These are phyloP conservation scores for Scutellaria baicalensis DNA, from an alignment of 257 asterid genomes.

Conservation along the genomic window DNA sequence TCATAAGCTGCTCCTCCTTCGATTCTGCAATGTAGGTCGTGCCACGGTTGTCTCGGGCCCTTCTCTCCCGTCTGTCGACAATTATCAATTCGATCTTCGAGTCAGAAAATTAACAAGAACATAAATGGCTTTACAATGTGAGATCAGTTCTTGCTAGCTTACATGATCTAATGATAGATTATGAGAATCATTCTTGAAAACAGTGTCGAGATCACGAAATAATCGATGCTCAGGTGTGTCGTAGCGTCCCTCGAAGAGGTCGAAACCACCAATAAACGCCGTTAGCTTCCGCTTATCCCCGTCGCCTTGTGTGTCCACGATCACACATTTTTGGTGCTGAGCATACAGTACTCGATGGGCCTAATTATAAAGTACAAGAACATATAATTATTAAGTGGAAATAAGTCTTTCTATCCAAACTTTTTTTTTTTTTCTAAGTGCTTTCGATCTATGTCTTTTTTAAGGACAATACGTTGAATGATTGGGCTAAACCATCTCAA, in stretches of 20 bases:
- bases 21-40: not conserved
- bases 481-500: too few relatives aligned
- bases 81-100: not conserved
- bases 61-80: not conserved
- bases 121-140: too few relatives aligned
- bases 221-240: conserved; percentile 12
- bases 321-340: conserved; percentile 12
- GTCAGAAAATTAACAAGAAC: too few relatives aligned
- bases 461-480: too few relatives aligned
- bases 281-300: not conserved
- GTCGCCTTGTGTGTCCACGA: not conserved
- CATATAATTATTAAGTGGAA: too few relatives aligned
- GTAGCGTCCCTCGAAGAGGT: conserved; percentile 5
- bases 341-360: not conserved
- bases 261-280: conserved; percentile 5
- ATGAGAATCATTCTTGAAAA: not conserved
- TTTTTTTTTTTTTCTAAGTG: too few relatives aligned
- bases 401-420: too few relatives aligned
- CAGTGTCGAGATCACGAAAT: not conserved
- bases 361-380: too few relatives aligned
- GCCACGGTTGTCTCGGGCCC: conserved; percentile 3
- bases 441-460: too few relatives aligned
- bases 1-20: not conserved
- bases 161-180: not conserved
- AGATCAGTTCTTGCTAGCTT: too few relatives aligned